Evolutionary conservation across 2,329 filamentous ascomycete genomes (phyloP), one percentile per base, ranked within the genome.

Genomic region (Stromatinia cepivora): DNA sequence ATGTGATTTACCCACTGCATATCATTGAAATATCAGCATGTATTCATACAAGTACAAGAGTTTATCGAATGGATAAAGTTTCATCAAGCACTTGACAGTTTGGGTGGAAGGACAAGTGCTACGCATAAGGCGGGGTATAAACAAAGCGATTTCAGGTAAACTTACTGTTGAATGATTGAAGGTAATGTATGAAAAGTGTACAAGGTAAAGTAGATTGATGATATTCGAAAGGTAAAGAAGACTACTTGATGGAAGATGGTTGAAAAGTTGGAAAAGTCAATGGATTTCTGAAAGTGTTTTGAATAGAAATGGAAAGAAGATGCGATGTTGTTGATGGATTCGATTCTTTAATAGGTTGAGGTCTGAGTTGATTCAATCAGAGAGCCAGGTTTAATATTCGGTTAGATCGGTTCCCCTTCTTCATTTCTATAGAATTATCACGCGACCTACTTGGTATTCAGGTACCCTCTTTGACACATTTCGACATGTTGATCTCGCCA

Each of bases 1-100:
- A 88, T 94, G 92, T 74, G 94, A 96, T 81, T 95, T 94, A 84
- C 95, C 97, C 94, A 99, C 94, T 97, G 76, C 69, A 65, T 71
- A 72, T 70, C 31, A 61, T 62, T 36, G 34, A 39, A 5, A 57
- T 25, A 59, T 76, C 70, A 77, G 75, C 62, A 67, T 31, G 62
- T 28, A 50, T 69, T 53, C 42, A 28, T 34, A 57, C 57, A 57
- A 69, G 34, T 25, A 4, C 17, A 56, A 36, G 46, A 45, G 59
- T n/a, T 50, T 36, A 28, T 17, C 42, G 53, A 48, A 22, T 31
- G 67, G 70, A 70, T 59, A 59, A 53, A 56, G 63, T 7, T 45
- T 28, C 56, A 22, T 59, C 56, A 9, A 28, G 36, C 5, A 22
- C 22, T 63, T n/a, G 31, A 63, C 9, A 22, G 8, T 34, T 52